Evolutionary conservation across 768 basidiomycete species (phyloP).

Genomic region (Rhodosporidiobolus odoratus): DNA sequence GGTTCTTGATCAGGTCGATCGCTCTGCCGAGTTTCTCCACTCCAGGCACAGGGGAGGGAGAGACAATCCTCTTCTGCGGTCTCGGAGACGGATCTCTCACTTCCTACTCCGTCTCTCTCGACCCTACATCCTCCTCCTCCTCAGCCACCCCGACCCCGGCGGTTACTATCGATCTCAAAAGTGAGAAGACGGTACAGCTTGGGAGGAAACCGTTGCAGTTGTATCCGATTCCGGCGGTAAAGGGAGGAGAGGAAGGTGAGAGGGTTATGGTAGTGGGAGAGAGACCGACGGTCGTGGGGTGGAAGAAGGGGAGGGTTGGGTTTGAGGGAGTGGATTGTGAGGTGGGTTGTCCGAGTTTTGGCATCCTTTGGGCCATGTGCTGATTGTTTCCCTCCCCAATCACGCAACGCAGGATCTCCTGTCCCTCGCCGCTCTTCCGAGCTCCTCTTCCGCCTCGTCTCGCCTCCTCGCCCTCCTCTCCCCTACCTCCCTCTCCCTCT

Average conservation of each 20-base stretch:
- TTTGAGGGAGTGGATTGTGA: slow-evolving; percentile 70
- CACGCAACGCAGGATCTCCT: slow-evolving; percentile 54
- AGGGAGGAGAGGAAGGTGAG: slow-evolving; percentile 32
- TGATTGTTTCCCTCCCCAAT: not conserved
- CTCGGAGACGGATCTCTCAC: slow-evolving; percentile 69
- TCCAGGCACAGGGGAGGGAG: slow-evolving; percentile 44
- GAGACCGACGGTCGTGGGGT: slow-evolving; percentile 64
- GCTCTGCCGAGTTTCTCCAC: slow-evolving; percentile 55
- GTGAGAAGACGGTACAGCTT: slow-evolving; percentile 60
- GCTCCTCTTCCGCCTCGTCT: slow-evolving; percentile 47
- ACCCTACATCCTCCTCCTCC: too few species aligned
- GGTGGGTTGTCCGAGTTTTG: slow-evolving; percentile 46
- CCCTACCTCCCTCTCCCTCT: not conserved
- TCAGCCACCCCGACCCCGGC: too few species aligned
- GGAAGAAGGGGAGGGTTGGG: slow-evolving; percentile 57
- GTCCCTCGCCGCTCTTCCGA: slow-evolving; percentile 52
- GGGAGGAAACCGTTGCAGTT: slow-evolving; percentile 65
- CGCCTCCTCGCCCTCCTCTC: slow-evolving; percentile 55
- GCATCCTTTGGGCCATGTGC: too few species aligned
- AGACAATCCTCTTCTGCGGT: slow-evolving; percentile 58
- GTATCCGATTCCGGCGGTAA: slow-evolving; percentile 55
- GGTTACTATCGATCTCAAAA: slow-evolving; percentile 33
- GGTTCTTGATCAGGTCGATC: slow-evolving; percentile 49
- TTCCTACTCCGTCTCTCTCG: slow-evolving; percentile 52
- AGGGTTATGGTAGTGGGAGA: slow-evolving; percentile 68